A percentile compares a stretch with the other conserved stretches of the same genome.
phyloP scores from a whole-genome alignment of 768 basidiomycete species.

The Lactarius evosmus region DNA sequence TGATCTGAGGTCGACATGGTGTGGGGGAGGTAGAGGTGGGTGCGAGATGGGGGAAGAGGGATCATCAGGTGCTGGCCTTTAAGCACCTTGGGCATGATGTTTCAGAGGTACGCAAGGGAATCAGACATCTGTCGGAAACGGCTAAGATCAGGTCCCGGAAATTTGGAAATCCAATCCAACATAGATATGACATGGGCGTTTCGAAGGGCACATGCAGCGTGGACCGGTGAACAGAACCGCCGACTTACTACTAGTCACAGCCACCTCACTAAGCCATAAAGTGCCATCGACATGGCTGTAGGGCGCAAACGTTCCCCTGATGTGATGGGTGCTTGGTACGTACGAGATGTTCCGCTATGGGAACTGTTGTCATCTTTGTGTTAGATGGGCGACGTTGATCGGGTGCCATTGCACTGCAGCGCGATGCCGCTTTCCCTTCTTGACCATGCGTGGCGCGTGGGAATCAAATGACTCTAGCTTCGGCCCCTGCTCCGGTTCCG shows the following conservation, averaged over 20 bases:
- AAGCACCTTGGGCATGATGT: neutral
- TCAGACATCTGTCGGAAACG: neutral
- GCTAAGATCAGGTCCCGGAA: neutral
- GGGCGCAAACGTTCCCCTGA: neutral
- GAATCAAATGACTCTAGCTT: neutral
- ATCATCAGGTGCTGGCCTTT: neutral
- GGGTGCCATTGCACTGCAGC: neutral
- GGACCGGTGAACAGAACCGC: conserved; percentile 12
- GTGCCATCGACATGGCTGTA: neutral
- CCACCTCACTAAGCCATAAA: neutral
- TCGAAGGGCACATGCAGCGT: neutral
- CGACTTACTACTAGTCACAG: conserved; percentile 17
- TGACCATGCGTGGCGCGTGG: neutral
- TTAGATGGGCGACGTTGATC: too few species aligned
- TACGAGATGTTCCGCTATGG: neutral
- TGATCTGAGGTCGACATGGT: conserved; percentile 7
- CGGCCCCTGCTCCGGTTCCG: neutral
- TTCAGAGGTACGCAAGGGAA: neutral
- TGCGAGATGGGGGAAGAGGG: neutral
- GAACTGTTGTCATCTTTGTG: neutral
- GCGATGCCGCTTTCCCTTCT: too few species aligned
- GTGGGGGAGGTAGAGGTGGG: neutral
- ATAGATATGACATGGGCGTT: neutral
- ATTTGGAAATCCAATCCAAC: neutral
- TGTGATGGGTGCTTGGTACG: neutral